Evolutionary conservation across 139 green algal species (phyloP), one percentile per base, ranked within the genome.

Genomic region (Chloropicon primus): DNA sequence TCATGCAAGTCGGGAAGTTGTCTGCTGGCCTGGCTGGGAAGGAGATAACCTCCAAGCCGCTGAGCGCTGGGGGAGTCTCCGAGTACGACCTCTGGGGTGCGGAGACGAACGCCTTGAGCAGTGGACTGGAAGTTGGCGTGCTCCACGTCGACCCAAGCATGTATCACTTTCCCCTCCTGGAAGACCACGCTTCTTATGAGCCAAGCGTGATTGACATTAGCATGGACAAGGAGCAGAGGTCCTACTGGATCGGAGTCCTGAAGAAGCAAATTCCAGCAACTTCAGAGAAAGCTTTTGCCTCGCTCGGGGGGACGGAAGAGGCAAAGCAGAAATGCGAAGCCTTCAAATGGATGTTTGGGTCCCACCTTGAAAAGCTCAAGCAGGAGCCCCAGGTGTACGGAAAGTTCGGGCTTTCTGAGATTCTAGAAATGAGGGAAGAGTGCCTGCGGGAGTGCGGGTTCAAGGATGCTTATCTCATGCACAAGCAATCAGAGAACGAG

Each of bases 371-470:
- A 0, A 74, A 80, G 17, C 28, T 88, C 1, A 72, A 74, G 0
- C 76, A 76, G 71, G 90, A 96, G 76, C 93, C 91, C 1, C 82
- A 85, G 2, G 85, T 87, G 21, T 99, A 98, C 77, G 95, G 95
- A 0, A 80, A 85, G 29, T 85, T 96, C 28, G 92, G 92, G 21
- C 87, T 99, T 54, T 86, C 88, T 0, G 92, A 96, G 71, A 81
- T 99, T 78, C 92, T 99, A 84, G 93, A 97, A 82, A 91, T 98
- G 89, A 81, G 95, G 0, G 95, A 99, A 82, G 92, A 98, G 83
- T 98, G 93, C 84, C 85, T 99, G 76, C 82, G 95, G 0, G 95
- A 98, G 82, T 98, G 97, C 84, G 87, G 89, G 1, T 99, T 99
- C 85, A 81, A 78, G 0, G 95, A 99, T 75, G 91, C 94, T 2